Evolutionary conservation across 176 grass and related monocot genomes (phyloP).

Genomic region (Juncus effusus): DNA sequence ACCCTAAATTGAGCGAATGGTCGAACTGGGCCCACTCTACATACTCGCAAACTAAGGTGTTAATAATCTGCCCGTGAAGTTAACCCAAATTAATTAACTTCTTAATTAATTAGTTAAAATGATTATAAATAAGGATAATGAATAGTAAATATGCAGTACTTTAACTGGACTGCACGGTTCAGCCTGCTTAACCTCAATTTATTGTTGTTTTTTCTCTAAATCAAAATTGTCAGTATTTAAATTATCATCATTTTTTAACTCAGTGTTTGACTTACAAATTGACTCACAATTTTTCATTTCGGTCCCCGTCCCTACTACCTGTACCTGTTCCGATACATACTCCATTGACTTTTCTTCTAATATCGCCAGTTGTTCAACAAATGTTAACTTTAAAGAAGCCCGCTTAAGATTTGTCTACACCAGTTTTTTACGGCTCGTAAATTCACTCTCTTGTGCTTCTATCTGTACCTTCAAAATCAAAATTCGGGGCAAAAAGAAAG

Average conservation of each 20-base stretch:
- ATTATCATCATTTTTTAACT: constrained; percentile 85
- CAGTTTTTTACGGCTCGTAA: constrained; percentile 93
- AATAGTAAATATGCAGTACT: no score
- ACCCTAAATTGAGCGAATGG: no score
- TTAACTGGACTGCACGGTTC: no score
- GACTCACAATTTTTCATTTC: constrained; percentile 85
- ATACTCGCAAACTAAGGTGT: no score
- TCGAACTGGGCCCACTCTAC: no score
- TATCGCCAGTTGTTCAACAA: constrained; percentile 22
- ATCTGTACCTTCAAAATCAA: constrained; percentile 49
- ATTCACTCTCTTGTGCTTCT: constrained; percentile 64
- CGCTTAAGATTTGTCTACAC: constrained; percentile 86
- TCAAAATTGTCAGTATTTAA: constrained; percentile 99
- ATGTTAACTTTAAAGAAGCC: constrained; percentile 59
- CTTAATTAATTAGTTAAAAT: no score
- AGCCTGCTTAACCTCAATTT: constrained; percentile 86
- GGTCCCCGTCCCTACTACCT: constrained; percentile 91
- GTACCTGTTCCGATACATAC: constrained; percentile 76
- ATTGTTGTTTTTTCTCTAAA: constrained; percentile 86
- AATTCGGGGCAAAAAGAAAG: background rate
- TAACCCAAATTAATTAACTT: no score
- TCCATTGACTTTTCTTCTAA: constrained; percentile 26
- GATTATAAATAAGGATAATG: no score
- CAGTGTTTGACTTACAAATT: constrained; percentile 63
- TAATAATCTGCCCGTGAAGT: no score